Percentiles rank a stretch among this genome's conserved stretches.
Conservation (phyloP, 306 rosid genomes). For the Malus fusca region DNA sequence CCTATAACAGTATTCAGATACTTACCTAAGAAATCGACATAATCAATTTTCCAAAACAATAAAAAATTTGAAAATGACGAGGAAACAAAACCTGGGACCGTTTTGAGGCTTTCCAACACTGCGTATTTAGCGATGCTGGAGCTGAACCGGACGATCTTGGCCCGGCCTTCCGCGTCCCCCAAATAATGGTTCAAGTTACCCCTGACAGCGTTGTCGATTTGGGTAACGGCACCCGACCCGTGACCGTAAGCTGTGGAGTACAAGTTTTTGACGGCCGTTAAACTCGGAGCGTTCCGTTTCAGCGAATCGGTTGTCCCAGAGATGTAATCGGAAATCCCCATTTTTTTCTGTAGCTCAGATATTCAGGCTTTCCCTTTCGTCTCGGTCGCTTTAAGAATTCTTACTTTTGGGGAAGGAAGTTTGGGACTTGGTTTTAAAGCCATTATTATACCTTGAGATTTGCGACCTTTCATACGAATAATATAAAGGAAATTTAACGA, state of each 20-base stretch:
- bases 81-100: slow-evolving; percentile 1
- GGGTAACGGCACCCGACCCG: not conserved
- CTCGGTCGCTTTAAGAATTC: no score
- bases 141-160: not conserved
- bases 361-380: not conserved
- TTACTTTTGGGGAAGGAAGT: no score
- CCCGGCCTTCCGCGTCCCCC: not conserved
- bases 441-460: no score
- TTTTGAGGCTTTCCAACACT: not conserved
- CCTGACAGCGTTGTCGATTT: not conserved
- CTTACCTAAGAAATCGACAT: not conserved
- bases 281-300: not conserved
- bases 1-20: no score
- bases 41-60: not conserved
- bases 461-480: no score
- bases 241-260: not conserved
- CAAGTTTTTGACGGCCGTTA: not conserved
- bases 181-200: not conserved
- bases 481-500: no score
- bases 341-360: not conserved
- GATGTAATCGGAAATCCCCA: not conserved
- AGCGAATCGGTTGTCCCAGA: not conserved
- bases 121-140: not conserved
- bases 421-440: no score
- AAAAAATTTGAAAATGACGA: not conserved